A percentile compares a stretch with the other conserved stretches of the same genome.
Evolutionary conservation across 768 basidiomycete species (phyloP).

Genomic region (Candolleomyces aberdarensis): DNA sequence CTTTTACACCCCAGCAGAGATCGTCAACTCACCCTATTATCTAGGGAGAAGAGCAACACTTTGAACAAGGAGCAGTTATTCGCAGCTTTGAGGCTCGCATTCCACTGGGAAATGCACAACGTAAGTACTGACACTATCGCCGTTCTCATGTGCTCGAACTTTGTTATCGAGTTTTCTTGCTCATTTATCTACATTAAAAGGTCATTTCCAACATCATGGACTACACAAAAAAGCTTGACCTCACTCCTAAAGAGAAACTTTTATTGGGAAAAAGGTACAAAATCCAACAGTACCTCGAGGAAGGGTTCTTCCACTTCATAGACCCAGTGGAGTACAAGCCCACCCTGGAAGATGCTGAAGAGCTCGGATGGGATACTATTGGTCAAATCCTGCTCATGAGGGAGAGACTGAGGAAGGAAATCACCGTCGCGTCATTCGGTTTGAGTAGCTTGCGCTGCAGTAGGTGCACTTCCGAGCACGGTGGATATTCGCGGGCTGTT

Average conservation of each 20-base stretch:
- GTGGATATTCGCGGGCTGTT: too few species aligned
- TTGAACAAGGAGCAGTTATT: neutral
- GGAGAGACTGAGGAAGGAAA: too few species aligned
- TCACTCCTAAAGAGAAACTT: neutral
- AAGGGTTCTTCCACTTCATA: neutral
- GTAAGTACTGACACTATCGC: neutral
- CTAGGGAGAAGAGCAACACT: neutral
- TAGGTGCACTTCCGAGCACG: too few species aligned
- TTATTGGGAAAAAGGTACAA: neutral
- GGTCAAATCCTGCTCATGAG: neutral
- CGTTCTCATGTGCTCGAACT: too few species aligned
- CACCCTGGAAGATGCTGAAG: neutral
- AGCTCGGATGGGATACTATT: neutral
- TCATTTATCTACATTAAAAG: neutral
- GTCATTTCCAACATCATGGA: neutral
- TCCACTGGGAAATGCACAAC: neutral
- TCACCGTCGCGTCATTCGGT: too few species aligned
- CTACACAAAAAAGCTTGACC: neutral
- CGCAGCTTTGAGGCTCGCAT: neutral
- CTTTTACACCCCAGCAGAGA: neutral
- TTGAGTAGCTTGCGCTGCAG: too few species aligned
- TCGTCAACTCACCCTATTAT: too few species aligned
- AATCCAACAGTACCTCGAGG: neutral
- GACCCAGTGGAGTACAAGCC: neutral
- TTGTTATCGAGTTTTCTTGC: neutral